A percentile compares a stretch with the other conserved stretches of the same genome.
Conservation (phyloP, 352 stramenopile genomes). For the Stephanocyclus meneghinianus region DNA sequence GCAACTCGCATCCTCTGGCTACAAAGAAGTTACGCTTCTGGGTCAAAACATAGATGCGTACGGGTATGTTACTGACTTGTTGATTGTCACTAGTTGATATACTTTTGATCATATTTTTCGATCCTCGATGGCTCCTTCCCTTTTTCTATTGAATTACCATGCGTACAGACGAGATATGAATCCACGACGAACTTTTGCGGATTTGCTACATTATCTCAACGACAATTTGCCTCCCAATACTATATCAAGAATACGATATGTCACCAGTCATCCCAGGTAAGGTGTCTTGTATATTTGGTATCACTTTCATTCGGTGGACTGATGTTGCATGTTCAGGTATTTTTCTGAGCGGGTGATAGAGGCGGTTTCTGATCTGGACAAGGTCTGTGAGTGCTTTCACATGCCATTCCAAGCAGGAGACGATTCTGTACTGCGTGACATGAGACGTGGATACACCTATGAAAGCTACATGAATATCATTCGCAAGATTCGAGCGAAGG, state of each 20-base stretch:
- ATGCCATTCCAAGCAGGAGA: slow-evolving; percentile 83
- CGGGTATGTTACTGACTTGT: slow-evolving; percentile 16
- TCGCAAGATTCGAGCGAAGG: slow-evolving; percentile 58
- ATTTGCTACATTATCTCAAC: slow-evolving; percentile 79
- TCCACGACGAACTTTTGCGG: slow-evolving; percentile 78
- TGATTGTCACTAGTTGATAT: neutral
- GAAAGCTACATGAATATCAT: slow-evolving; percentile 84
- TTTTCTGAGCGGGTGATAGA: slow-evolving; percentile 83
- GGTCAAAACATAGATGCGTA: slow-evolving; percentile 87
- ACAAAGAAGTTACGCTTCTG: slow-evolving; percentile 83
- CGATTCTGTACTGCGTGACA: slow-evolving; percentile 75
- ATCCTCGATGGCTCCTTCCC: no score
- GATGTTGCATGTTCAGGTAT: slow-evolving; percentile 44
- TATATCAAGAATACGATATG: slow-evolving; percentile 69
- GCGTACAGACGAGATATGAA: slow-evolving; percentile 82
- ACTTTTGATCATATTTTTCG: neutral
- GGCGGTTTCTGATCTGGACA: slow-evolving; percentile 75
- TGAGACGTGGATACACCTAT: slow-evolving; percentile 83
- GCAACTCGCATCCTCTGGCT: slow-evolving; percentile 59
- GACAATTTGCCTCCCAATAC: slow-evolving; percentile 56
- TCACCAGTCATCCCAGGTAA: slow-evolving; percentile 80
- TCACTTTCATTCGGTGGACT: neutral
- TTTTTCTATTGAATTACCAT: slow-evolving; percentile 21
- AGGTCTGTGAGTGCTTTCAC: slow-evolving; percentile 83
- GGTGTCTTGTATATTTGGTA: neutral